Evolutionary conservation across 768 basidiomycete genomes (phyloP), one percentile per base, ranked within the genome.

Genomic region (Kwoniella dendrophila): DNA sequence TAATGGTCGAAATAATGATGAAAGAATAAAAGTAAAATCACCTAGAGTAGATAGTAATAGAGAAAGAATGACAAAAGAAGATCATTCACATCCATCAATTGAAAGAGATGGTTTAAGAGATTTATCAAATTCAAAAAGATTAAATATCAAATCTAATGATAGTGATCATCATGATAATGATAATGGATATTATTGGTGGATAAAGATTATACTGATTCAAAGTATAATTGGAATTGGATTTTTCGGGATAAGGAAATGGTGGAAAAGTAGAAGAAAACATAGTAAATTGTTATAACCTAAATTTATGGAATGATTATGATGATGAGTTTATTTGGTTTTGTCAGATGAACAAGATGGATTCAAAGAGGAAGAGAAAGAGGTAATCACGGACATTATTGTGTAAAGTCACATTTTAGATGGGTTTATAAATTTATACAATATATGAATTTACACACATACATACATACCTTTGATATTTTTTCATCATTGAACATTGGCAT

Each of bases 261-360:
- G 52, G 60, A 62, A 32, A 47, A 38, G 52, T 18, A 55, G 60
- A 26, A 62, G 60, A 36, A 38, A 55, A 33, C 60, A 62, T 62
- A 26, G 36, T 18, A 62, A 62, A 36, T 22, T 62, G 3, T 40
- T 61, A 36, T 61, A 57, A 18, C 18, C 36, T 38, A 8, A 8
- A 38, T n/a, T n/a, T n/a, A n/a, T n/a, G n/a, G n/a, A n/a, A n/a
- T n/a, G n/a, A n/a, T n/a, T n/a, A n/a, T n/a, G n/a, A n/a, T n/a
- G n/a, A n/a, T n/a, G n/a, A n/a, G n/a, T n/a, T n/a, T n/a, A n/a
- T n/a, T n/a, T n/a, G n/a, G n/a, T n/a, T n/a, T n/a, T n/a, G n/a
- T n/a, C n/a, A 38, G 36, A 38, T 8, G 36, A 38, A 38, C 8
- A 38, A 38, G 18, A 38, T 38, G 36, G 36, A 18, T 8, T 8